phyloP scores from a whole-genome alignment of 805 yeast genomes.

The Candida boleticola region DNA sequence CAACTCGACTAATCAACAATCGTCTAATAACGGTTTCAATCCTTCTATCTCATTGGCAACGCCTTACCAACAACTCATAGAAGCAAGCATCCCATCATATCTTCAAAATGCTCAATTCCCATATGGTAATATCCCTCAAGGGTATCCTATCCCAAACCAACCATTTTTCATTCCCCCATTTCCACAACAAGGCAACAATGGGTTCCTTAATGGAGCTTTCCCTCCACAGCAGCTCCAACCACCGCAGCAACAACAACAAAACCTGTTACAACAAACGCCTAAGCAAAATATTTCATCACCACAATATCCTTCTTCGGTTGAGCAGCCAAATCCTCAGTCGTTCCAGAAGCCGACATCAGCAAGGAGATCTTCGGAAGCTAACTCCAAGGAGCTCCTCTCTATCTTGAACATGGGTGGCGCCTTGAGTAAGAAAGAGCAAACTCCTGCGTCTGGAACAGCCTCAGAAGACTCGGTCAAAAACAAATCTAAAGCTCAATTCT shows the following conservation, averaged over 20 bases:
- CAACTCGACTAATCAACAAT: background rate
- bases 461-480: constrained; percentile 19
- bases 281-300: background rate
- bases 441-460: constrained; percentile 1
- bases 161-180: constrained; percentile 6
- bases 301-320: constrained; percentile 8
- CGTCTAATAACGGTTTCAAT: background rate
- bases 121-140: constrained; percentile 2
- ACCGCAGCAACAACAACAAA: constrained; percentile 11
- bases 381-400: constrained; percentile 43
- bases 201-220: background rate
- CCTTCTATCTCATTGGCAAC: constrained; percentile 2
- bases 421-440: background rate
- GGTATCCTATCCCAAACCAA: constrained; percentile 8
- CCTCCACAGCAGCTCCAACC: constrained; percentile 3
- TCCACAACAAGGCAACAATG: constrained; percentile 1
- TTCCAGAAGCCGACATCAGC: constrained; percentile 34
- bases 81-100: constrained; percentile 32
- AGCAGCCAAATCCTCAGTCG: constrained; percentile 36
- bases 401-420: constrained; percentile 29
- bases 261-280: background rate
- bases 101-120: constrained; percentile 15
- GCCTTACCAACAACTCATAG: constrained; percentile 11
- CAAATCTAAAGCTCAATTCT: constrained; percentile 29
- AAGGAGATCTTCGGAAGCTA: constrained; percentile 27